Percentiles rank a stretch among this genome's conserved stretches.
Evolutionary conservation across 305 asterid species (phyloP).

Genomic region (Coffea humblotiana): DNA sequence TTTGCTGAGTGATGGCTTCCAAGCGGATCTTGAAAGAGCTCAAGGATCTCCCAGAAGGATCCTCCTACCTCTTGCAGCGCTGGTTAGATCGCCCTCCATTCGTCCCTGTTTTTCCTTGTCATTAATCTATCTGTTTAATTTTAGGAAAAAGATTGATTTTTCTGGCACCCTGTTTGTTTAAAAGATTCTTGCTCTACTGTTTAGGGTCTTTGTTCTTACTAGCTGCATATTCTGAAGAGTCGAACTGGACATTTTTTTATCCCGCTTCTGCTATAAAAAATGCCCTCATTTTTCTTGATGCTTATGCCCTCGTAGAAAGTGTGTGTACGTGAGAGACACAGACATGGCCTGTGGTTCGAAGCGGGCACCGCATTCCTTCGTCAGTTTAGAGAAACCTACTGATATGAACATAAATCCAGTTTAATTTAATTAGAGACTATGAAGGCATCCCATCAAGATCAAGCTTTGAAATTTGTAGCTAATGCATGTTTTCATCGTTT

Average conservation of each 20-base stretch:
- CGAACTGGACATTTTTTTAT: not conserved
- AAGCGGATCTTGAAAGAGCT: constrained; percentile 42
- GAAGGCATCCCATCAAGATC: not conserved
- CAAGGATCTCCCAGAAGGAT: constrained; percentile 36
- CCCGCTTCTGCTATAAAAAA: not conserved
- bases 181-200: not conserved
- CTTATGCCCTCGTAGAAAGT: not conserved
- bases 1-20: constrained; percentile 31
- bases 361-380: not conserved
- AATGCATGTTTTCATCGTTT: not conserved
- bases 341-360: not conserved
- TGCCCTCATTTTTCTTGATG: not conserved
- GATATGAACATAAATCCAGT: not conserved
- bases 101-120: not conserved
- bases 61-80: constrained; percentile 40
- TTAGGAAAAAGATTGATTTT: not conserved
- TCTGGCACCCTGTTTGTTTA: not conserved
- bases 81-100: constrained; percentile 26
- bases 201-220: not conserved
- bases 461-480: not conserved
- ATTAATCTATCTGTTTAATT: not conserved
- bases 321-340: not conserved
- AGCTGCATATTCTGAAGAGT: not conserved
- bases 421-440: not conserved
- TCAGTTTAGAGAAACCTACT: not conserved